These are phyloP conservation scores for Rhizopogon vesiculosus DNA, from an alignment of 768 basidiomycete genomes.

Conservation along the genomic window DNA sequence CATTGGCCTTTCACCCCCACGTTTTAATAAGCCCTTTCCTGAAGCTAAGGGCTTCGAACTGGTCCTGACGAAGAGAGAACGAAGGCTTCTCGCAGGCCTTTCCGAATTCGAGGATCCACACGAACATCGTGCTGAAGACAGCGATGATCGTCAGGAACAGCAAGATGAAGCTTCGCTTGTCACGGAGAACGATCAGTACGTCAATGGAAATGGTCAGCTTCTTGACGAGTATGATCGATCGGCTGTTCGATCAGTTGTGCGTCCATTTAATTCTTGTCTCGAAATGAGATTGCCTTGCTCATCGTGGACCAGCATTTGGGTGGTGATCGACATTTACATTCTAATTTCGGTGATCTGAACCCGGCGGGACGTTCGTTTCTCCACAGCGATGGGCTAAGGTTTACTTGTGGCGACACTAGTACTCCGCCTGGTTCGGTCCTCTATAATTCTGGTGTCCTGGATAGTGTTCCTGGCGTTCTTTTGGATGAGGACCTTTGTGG, in stretches of 20 bases:
- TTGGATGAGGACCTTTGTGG: not conserved
- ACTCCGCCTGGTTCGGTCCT: too few relatives aligned
- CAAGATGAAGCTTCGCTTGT: not conserved
- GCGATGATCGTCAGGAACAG: not conserved
- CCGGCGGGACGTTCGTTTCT: too few relatives aligned
- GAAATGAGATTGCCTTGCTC: too few relatives aligned
- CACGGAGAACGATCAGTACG: not conserved
- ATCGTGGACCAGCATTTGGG: too few relatives aligned
- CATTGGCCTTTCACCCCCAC: conserved; percentile 22
- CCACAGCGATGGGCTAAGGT: too few relatives aligned
- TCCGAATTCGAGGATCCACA: not conserved
- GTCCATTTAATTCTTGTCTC: too few relatives aligned
- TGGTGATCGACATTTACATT: too few relatives aligned
- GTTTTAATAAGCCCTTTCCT: not conserved
- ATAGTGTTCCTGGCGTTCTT: not conserved
- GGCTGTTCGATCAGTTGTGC: too few relatives aligned
- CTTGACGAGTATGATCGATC: not conserved
- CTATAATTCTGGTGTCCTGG: not conserved
- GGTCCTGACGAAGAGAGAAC: conserved; percentile 23
- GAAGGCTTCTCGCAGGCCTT: conserved; percentile 9
- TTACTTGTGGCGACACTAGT: too few relatives aligned
- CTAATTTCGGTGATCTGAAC: too few relatives aligned
- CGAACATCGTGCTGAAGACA: not conserved
- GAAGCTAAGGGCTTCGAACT: conserved; percentile 9
- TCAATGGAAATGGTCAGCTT: not conserved